phyloP scores from a whole-genome alignment of 169 alveolate species.

The Babesia divergens region DNA sequence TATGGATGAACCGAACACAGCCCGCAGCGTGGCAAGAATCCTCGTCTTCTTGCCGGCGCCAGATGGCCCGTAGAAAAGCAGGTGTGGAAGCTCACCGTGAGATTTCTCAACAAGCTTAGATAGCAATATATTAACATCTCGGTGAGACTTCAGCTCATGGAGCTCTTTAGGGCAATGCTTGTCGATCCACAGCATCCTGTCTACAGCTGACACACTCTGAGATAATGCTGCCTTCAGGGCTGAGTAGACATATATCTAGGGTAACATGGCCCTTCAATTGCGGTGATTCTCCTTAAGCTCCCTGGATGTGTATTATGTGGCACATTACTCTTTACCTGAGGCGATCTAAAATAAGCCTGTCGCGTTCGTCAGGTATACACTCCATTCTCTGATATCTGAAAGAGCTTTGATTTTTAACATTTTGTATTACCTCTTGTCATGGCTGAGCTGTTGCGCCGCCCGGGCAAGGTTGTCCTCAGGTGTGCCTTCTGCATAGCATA shows the following conservation, averaged over 20 bases:
- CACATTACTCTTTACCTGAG: slow-evolving; percentile 35
- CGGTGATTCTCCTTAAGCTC: slow-evolving; percentile 39
- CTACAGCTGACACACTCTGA: not conserved
- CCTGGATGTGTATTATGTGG: slow-evolving; percentile 29
- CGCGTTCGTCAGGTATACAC: slow-evolving; percentile 62
- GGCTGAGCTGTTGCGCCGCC: not conserved
- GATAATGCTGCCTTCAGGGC: not conserved
- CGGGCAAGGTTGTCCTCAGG: slow-evolving; percentile 4
- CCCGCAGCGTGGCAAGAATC: slow-evolving; percentile 87
- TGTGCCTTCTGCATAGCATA: slow-evolving; percentile 28
- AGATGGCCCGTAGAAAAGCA: slow-evolving; percentile 96
- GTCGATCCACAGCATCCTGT: slow-evolving; percentile 89
- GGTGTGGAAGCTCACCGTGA: slow-evolving; percentile 93
- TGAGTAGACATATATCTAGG: too few relatives aligned
- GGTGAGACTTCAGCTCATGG: slow-evolving; percentile 82
- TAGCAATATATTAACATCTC: slow-evolving; percentile 79
- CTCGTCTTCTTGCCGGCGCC: slow-evolving; percentile 98
- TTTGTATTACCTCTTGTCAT: slow-evolving; percentile 14
- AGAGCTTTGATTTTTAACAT: not conserved
- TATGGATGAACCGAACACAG: slow-evolving; percentile 86
- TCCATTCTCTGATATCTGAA: slow-evolving; percentile 65
- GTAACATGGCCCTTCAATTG: slow-evolving; percentile 9
- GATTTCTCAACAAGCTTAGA: slow-evolving; percentile 78
- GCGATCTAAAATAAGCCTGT: slow-evolving; percentile 51
- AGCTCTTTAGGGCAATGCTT: slow-evolving; percentile 88